These are phyloP conservation scores for Bacterosira constricta DNA, from an alignment of 108 stramenopile species.

Conservation along the genomic window DNA sequence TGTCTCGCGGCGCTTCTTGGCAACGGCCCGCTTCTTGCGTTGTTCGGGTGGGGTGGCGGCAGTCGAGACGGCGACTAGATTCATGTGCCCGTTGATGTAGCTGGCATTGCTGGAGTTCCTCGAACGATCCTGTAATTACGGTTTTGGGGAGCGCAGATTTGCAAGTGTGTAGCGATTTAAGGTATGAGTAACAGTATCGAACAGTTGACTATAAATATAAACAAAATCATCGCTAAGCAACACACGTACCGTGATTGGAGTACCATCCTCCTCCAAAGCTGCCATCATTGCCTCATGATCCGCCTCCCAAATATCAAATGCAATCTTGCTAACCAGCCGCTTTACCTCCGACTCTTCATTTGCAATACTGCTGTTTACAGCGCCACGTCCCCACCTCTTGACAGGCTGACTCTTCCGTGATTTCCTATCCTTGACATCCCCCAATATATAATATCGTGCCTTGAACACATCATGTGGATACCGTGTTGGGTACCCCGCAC, in stretches of 20 bases:
- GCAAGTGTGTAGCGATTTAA: too few relatives aligned
- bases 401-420: constrained; percentile 63
- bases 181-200: too few relatives aligned
- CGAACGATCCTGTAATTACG: constrained; percentile 14
- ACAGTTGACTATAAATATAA: too few relatives aligned
- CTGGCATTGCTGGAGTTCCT: constrained; percentile 12
- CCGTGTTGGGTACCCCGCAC: constrained; percentile 95
- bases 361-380: background rate
- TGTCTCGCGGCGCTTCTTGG: constrained; percentile 32
- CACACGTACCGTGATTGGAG: constrained; percentile 21
- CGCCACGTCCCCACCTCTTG: constrained; percentile 5
- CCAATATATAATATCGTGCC: constrained; percentile 83
- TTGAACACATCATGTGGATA: constrained; percentile 80
- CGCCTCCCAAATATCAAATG: constrained; percentile 81
- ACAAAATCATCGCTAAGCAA: background rate
- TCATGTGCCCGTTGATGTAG: constrained; percentile 50
- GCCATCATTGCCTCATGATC: constrained; percentile 65
- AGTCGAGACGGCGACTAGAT: constrained; percentile 71
- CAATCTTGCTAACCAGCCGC: constrained; percentile 79
- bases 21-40: constrained; percentile 38
- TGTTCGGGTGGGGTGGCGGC: constrained; percentile 66
- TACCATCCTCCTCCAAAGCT: constrained; percentile 46
- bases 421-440: constrained; percentile 51
- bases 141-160: too few relatives aligned
- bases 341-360: constrained; percentile 59